A percentile compares a stretch with the other conserved stretches of the same genome.
These are phyloP conservation scores for Aspergillus arachidicola DNA, from an alignment of 2,329 filamentous ascomycete genomes.

Conservation along the genomic window DNA sequence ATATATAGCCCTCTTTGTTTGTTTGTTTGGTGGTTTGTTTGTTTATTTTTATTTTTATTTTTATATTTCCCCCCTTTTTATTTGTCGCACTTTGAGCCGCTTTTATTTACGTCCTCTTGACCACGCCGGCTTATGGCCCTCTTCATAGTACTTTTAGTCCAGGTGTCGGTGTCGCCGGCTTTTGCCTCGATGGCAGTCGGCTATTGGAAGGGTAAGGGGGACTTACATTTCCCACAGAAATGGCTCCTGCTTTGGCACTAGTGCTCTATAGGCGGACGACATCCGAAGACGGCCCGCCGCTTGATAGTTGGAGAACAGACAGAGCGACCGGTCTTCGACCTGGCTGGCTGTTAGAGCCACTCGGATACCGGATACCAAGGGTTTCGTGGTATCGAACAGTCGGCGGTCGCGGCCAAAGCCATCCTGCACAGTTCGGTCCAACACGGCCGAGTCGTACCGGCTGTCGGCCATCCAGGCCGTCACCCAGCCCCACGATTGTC, in stretches of 20 bases:
- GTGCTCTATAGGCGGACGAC: neutral
- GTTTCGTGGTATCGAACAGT: neutral
- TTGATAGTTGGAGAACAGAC: neutral
- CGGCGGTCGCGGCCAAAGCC: neutral
- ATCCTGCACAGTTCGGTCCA: neutral
- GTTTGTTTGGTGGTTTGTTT: too few relatives aligned
- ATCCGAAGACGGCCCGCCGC: neutral
- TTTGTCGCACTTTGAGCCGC: too few relatives aligned
- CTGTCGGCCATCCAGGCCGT: neutral
- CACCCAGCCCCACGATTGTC: neutral
- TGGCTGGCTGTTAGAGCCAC: neutral
- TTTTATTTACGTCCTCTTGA: too few relatives aligned
- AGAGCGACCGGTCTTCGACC: neutral
- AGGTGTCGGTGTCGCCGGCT: too few relatives aligned
- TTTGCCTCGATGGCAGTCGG: too few relatives aligned
- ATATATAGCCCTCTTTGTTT: too few relatives aligned
- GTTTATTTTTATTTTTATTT: too few relatives aligned
- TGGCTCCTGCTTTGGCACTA: neutral
- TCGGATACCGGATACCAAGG: neutral
- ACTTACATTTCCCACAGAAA: neutral
- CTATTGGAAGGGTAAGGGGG: neutral
- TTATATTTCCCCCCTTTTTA: too few relatives aligned
- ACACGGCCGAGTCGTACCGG: neutral
- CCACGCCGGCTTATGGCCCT: too few relatives aligned
- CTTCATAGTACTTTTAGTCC: too few relatives aligned